A percentile compares a stretch with the other conserved stretches of the same genome.
Evolutionary conservation across 305 asterid genomes (phyloP).

Genomic region (Fraxinus baroniana): DNA sequence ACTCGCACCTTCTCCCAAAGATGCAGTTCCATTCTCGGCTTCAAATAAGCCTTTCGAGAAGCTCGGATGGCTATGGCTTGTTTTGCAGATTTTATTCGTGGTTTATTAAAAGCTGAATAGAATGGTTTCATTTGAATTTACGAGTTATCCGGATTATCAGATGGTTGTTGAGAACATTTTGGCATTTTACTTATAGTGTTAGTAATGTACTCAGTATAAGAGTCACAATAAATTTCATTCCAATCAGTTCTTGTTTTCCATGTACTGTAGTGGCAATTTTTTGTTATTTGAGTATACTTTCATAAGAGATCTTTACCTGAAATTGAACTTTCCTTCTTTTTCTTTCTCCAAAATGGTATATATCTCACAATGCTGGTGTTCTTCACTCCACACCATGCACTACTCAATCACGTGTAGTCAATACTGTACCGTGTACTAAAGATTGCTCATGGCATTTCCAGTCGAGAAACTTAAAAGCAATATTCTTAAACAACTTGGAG

Average conservation of each 20-base stretch:
- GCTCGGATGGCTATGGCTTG: conserved; percentile 26
- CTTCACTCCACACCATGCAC: not conserved
- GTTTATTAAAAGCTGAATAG: not conserved
- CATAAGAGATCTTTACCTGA: not conserved
- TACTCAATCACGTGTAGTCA: not conserved
- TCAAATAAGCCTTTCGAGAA: conserved; percentile 18
- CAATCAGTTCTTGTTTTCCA: not conserved
- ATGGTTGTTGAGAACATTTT: not conserved
- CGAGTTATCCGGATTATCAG: not conserved
- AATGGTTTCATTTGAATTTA: not conserved
- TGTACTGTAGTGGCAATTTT: not conserved
- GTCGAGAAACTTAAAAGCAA: not conserved
- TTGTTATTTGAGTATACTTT: not conserved
- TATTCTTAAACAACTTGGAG: not conserved
- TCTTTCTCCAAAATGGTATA: not conserved
- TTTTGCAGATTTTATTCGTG: conserved; percentile 15
- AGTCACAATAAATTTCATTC: not conserved
- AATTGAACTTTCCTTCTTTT: not conserved
- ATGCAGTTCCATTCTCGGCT: conserved; percentile 25
- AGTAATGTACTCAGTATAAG: not conserved
- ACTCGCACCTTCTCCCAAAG: conserved; percentile 53
- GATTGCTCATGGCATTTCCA: not conserved
- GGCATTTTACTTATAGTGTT: not conserved
- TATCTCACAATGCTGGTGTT: not conserved
- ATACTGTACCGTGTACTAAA: not conserved